Evolutionary conservation across 164 flowering plant species (phyloP), one percentile per base, ranked within the genome.

Genomic region (Tinospora cordifolia): DNA sequence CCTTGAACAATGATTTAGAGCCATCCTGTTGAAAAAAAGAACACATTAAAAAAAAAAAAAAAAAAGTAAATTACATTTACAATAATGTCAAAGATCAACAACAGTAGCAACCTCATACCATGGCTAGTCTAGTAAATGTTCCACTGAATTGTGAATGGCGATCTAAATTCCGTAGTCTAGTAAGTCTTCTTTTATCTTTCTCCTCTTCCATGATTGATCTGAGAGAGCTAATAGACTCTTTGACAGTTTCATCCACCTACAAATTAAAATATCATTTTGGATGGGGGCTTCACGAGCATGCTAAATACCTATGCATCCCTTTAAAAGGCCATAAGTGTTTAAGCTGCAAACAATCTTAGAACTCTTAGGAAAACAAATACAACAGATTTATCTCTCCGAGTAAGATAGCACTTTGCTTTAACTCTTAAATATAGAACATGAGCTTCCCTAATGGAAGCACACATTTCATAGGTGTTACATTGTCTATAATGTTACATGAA

Each of bases 101-200:
- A 39, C 9, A 39, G 24, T 62, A 47, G 64, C 30, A 73, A 71
- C 21, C 36, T 24, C 80, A 34, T 86, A 91, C 99, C 92, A 92
- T 70, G 66, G 88, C 73, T 68, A 84, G 65, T 72, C 88, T 80
- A 38, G 91, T 83, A 81, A 90, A 95, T 68, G 96, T 83, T 77
- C 96, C 99, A 77, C 82, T 80, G 74, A 92, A 89, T 62, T 87
- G 91, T 44, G 94, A 83, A 83, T 84, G 83, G 17, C 86, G 85
- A 69, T 75, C 76, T 63, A 84, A 62, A 67, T 81, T 82, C 19
- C 74, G 79, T 34, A 69, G 59, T 79, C 89, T 86, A 46, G 70
- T 69, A 36, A 77, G 79, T 75, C 77, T 85, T 74, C 82, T 85
- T 79, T 86, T 89, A 66, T 79, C 83, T 77, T 83, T 75, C 79